Evolutionary conservation across 1,139 yeast genomes (phyloP), one percentile per base, ranked within the genome.

Genomic region (Debaryomycetaceae sp.): DNA sequence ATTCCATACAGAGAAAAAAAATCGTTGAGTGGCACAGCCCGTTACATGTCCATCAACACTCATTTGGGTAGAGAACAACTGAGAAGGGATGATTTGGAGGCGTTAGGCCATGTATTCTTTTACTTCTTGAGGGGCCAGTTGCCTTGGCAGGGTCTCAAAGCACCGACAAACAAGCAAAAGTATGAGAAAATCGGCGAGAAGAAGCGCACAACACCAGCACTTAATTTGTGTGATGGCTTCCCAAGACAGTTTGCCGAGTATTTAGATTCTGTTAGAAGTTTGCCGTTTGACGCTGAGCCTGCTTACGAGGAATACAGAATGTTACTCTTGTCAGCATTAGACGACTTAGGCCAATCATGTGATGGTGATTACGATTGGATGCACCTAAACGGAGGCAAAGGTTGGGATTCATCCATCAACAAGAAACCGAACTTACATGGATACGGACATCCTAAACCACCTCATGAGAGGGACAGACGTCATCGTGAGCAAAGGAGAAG

Each of bases 111-210:
- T 68, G 98, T 93, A 3, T 88, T 93, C 62, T 85, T 93, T 69
- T 93, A 93, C 68, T 93, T 93, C 62, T 70, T 93, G 56, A 79
- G 95, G 55, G 99, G 99, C 41, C 90, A 88, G 51, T 79, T 93
- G 59, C 99, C 99, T 42, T 93, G 99, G 99, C 99, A 93, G 71
- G 98, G 99, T 27, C 77, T 93, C 54, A 91, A 91, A 68, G 99
- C 98, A n/a, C 96, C 96, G 52, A 90, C 96, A 36, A 93, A 93
- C 71, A 93, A 93, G 69, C 90, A 87, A 62, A 93, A 93, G 67
- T 93, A 93, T 66, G 98, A 93, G 67, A 91, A 90, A 65, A 93
- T 93, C 67, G 98, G 97, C 49, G 93, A 88, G 59, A 91, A 91
- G 67, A 91, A 91, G 69, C 88, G 90, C 66, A 80, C 93, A 8